Evolutionary conservation across 1,284 basidiomycete genomes (phyloP), one percentile per base, ranked within the genome.

Genomic region (Ceratobasidium theobromae): DNA sequence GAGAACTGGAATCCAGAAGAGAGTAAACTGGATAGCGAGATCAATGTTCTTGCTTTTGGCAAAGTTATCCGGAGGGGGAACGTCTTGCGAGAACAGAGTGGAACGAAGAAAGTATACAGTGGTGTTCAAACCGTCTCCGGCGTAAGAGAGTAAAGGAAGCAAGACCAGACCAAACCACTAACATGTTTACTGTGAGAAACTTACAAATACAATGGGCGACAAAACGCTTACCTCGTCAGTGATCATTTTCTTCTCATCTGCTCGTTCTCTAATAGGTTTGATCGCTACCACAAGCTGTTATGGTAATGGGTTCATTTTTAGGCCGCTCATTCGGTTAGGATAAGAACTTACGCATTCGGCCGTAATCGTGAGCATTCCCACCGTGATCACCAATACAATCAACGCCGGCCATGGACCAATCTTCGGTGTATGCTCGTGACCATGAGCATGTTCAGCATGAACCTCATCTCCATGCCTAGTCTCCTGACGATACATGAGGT

Each of bases 1-100:
- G 1, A 68, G 21, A 4, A 58, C 45, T 18, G 62, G 67, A 16
- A 65, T 52, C 67, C 67, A 68, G 27, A 68, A 65, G 11, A 68
- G 46, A 16, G 54, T 27, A 32, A 68, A 65, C 41, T 68, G 67
- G 32, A 65, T 65, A 16, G 53, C 43, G 12, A 65, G 46, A 21
- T 68, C 67, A 53, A 68, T 68, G 11, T 28, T 40, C 14, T 48
- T 53, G n/a, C 52, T 62, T 25, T 65, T 57, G 12, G 67, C 67
- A 35, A 68, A 32, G n/a, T 54, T 53, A n/a, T 55, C 60, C 1
- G 67, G 67, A 4, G 52, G 23, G n/a, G 32, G 8, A 12, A 55
- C 23, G 30, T 66, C 27, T 32, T 49, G 43, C 18, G 58, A 48
- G 25, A 68, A 65, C 12, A 68, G 35, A 25, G n/a, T 25, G 9